Evolutionary conservation across 2,329 filamentous ascomycete species (phyloP).

Genomic region (Fusarium annulatum): DNA sequence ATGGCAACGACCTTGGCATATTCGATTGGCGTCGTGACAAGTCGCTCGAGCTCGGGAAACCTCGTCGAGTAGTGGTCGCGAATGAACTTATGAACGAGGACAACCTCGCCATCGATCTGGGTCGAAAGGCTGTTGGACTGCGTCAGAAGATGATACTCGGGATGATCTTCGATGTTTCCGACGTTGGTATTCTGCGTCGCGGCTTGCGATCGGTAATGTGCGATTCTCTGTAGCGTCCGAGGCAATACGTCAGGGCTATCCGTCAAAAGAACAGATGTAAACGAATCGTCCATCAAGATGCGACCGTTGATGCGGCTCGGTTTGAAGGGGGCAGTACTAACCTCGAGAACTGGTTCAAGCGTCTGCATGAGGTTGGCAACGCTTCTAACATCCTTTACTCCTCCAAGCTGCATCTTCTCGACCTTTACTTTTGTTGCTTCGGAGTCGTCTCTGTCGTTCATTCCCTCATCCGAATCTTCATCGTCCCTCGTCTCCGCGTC

Average conservation of each 20-base stretch:
- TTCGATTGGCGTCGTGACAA: slow-evolving; percentile 91
- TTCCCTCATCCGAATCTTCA: slow-evolving; percentile 54
- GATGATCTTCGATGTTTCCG: slow-evolving; percentile 90
- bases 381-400: slow-evolving; percentile 80
- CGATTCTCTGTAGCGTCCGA: slow-evolving; percentile 77
- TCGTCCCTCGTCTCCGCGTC: slow-evolving; percentile 61
- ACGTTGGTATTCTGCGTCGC: slow-evolving; percentile 73
- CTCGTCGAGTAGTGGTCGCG: slow-evolving; percentile 94
- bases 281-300: slow-evolving; percentile 54
- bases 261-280: slow-evolving; percentile 70
- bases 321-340: slow-evolving; percentile 61
- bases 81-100: slow-evolving; percentile 94
- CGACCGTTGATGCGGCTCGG: slow-evolving; percentile 33
- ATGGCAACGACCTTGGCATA: slow-evolving; percentile 97
- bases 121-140: slow-evolving; percentile 91
- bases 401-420: slow-evolving; percentile 82
- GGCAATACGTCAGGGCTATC: slow-evolving; percentile 75
- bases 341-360: slow-evolving; percentile 83
- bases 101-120: slow-evolving; percentile 91
- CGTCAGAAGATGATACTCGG: slow-evolving; percentile 88
- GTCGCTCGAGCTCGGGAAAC: slow-evolving; percentile 90
- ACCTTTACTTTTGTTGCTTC: slow-evolving; percentile 81
- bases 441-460: slow-evolving; percentile 69
- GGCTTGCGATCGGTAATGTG: slow-evolving; percentile 77
- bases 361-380: slow-evolving; percentile 85